Conservation (phyloP, 768 basidiomycete species). For the Amanita thiersii region DNA sequence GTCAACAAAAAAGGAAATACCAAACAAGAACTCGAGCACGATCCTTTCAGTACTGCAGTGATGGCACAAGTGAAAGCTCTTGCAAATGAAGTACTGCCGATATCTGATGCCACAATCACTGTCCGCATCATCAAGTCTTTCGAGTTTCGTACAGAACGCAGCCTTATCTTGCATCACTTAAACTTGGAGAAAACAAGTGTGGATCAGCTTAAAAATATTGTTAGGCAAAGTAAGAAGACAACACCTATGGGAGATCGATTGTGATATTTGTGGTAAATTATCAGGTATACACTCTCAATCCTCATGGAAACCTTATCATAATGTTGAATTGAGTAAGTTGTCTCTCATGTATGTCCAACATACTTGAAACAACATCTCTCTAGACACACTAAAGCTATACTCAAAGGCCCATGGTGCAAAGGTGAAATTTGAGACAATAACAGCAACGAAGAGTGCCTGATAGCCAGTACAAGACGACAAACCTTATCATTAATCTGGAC, state of each 20-base stretch:
- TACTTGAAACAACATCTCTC: slow-evolving; percentile 8
- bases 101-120: slow-evolving; percentile 77
- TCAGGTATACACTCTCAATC: slow-evolving; percentile 65
- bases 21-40: too few species aligned
- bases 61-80: too few species aligned
- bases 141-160: slow-evolving; percentile 82
- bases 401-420: slow-evolving; percentile 93
- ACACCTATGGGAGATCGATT: not conserved
- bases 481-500: slow-evolving; percentile 96
- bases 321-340: slow-evolving; percentile 54
- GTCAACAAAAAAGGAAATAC: too few species aligned
- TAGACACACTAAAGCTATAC: slow-evolving; percentile 93
- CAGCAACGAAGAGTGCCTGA: not conserved
- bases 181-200: slow-evolving; percentile 79
- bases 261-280: not conserved
- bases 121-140: slow-evolving; percentile 94
- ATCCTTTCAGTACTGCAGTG: too few species aligned
- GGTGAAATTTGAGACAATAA: slow-evolving; percentile 28
- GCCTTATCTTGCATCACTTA: slow-evolving; percentile 74
- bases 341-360: slow-evolving; percentile 2
- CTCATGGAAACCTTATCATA: slow-evolving; percentile 88
- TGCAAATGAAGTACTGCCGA: slow-evolving; percentile 60
- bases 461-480: slow-evolving; percentile 64
- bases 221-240: slow-evolving; percentile 47
- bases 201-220: slow-evolving; percentile 65